Percentiles rank a stretch among this genome's conserved stretches.
phyloP scores from a whole-genome alignment of 148 eudicot genomes.

The Vaccinium macrocarpon region DNA sequence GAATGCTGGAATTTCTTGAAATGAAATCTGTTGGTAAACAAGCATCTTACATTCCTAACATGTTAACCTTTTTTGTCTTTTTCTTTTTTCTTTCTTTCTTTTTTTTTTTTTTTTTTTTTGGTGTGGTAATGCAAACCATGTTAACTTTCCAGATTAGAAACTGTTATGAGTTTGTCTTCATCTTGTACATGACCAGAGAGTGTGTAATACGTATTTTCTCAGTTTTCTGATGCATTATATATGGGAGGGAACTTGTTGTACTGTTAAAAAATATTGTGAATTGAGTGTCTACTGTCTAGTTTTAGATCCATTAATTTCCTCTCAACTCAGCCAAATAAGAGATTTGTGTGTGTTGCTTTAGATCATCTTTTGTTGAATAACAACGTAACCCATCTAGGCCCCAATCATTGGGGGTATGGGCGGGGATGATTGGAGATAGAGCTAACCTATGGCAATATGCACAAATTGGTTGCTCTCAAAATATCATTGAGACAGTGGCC shows the following conservation, averaged over 20 bases:
- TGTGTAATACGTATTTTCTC: background rate
- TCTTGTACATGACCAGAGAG: too few species aligned
- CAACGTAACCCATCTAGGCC: too few species aligned
- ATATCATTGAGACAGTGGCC: too few species aligned
- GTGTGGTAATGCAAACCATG: background rate
- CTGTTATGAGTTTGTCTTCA: background rate
- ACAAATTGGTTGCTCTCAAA: too few species aligned
- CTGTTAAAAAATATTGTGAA: background rate
- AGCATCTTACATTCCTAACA: background rate
- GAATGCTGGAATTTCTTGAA: background rate
- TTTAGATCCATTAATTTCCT: background rate
- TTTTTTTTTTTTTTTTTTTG: too few species aligned
- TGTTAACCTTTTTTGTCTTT: too few species aligned
- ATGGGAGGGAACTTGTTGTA: background rate
- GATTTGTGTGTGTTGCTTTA: background rate
- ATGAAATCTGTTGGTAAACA: background rate
- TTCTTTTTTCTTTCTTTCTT: too few species aligned
- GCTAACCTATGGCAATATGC: too few species aligned
- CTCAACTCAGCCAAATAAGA: background rate
- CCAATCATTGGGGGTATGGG: too few species aligned
- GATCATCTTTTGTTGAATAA: background rate
- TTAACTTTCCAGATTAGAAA: background rate
- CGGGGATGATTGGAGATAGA: too few species aligned
- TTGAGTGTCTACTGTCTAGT: slow-evolving; percentile 8
- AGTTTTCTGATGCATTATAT: background rate